A percentile compares a stretch with the other conserved stretches of the same genome.
These are phyloP conservation scores for Diaporthe capsici DNA, from an alignment of 2,329 filamentous ascomycete species.

Conservation along the genomic window DNA sequence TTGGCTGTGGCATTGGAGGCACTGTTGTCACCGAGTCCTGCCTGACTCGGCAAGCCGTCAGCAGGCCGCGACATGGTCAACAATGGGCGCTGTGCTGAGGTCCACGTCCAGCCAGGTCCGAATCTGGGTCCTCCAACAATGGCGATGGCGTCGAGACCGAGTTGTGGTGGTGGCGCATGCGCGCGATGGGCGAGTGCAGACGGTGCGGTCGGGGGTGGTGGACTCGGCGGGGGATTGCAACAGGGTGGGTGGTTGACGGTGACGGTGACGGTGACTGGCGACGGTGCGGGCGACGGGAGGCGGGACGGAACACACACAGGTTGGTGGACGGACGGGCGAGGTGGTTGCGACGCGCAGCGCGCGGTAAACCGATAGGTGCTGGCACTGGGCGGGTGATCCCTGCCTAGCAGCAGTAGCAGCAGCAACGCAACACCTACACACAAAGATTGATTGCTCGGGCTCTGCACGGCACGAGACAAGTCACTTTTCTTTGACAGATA, in stretches of 20 bases:
- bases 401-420: conserved; percentile 9
- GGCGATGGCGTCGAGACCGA: conserved; percentile 24
- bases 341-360: conserved; percentile 40
- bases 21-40: conserved; percentile 22
- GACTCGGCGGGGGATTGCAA: conserved; percentile 7
- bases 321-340: conserved; percentile 24
- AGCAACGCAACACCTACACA: background rate
- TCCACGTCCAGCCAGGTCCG: background rate
- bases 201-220: background rate
- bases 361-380: conserved; percentile 27
- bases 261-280: conserved; percentile 13
- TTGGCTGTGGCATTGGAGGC: conserved; percentile 16
- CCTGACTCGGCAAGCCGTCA: conserved; percentile 39
- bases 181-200: conserved; percentile 1
- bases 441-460: background rate
- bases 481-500: background rate
- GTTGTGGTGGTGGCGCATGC: conserved; percentile 20
- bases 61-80: conserved; percentile 41
- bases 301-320: conserved; percentile 11
- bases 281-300: conserved; percentile 7
- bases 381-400: conserved; percentile 22
- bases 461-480: background rate
- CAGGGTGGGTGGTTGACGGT: conserved; percentile 1
- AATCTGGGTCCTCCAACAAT: conserved; percentile 16
- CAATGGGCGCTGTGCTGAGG: conserved; percentile 21